Evolutionary conservation across 768 basidiomycete species (phyloP), one percentile per base, ranked within the genome.

Genomic region (Pleurotus platypus): DNA sequence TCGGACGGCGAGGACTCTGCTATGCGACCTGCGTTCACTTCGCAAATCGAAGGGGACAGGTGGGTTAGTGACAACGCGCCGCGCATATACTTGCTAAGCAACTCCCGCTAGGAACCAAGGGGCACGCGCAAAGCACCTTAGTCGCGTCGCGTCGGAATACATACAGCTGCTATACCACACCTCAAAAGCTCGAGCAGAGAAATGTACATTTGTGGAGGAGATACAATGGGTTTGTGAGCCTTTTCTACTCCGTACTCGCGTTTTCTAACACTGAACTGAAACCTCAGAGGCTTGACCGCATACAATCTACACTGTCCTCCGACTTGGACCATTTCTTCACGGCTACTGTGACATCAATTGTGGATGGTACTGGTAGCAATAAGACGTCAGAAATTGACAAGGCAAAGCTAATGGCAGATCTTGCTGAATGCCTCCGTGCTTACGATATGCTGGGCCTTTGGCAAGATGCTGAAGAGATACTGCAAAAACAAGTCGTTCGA

Each of bases 101-200:
- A 35, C 11, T 8, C 9, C 30, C 24, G 24, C 20, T 64, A 89
- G 87, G 65, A 70, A 76, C 39, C 82, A 78, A 60, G 82, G 81
- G 7, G 85, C 83, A 66, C 79, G 85, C 46, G 86, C 89, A 30
- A 91, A 93, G 67, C 90, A 93, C 67, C 77, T 96, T 12, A 79
- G 82, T 9, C 83, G 95, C 50, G 90, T 95, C 26, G 92, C 94
- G 12, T 78, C 85, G 7, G 97, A 98, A 70, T 98, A 96, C 67
- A 90, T 84, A 8, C 95, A 98, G 66, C 78, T 98, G 16, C 77
- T 94, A 22, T 99, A 99, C 68, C 90, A 97, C 62, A 81, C 84
- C 22, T 81, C 84, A 16, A 96, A 97, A 69, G 93, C 95, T 9
- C 77, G 82, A 5, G 72, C 73, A 8, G 90, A 94, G 63, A 81